Base-by-base conservation (phyloP, 2,329 filamentous ascomycete species). In the Aspergillus felis region DNA sequence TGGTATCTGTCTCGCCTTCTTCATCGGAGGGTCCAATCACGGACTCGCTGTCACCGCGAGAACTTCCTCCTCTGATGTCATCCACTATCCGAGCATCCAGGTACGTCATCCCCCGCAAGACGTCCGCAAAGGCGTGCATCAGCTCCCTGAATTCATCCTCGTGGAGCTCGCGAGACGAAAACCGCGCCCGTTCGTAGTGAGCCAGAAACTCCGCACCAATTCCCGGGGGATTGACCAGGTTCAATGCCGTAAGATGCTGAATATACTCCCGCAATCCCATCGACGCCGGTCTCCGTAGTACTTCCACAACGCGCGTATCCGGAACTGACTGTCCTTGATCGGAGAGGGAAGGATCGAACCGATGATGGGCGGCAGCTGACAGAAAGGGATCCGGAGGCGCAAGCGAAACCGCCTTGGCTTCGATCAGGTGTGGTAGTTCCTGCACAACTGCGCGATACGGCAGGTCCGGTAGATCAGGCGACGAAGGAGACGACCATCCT, bases 321-420 rank as follows among this genome's bases (percentile, higher is more conserved):
- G 89, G 82, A 24, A 81, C 55, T 59, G 74, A 63, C 64, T 73
- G 55, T 52, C 72, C 61, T 58, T 68, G 17, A 75, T 77, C 56
- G 12, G 60, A 3, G 74, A 73, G 20, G 68, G 66, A 38, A 38
- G 56, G 58, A 22, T 60, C 64, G 60, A 70, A 71, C 67, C 73
- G 38, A 72, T 77, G 61, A 76, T 79, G 47, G 14, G 32, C 32
- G 5, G 32, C 32, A n/a, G 65, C 62, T 9, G 69, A 41, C 25
- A 61, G 66, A 3, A 76, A 72, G 3, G 81, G 79, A 62, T 82
- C 80, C 0, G 80, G 78, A 29, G 87, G 91, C 0, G 89, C 91
- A 41, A 96, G 82, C 0, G 90, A 92, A n/a, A 97, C 85, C 1
- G 92, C 93, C 72, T 93, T 93, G 9, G 91, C 93, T 77, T 97